phyloP scores from a whole-genome alignment of 495 filamentous ascomycete species.

The Astrothelium subdiscretum region DNA sequence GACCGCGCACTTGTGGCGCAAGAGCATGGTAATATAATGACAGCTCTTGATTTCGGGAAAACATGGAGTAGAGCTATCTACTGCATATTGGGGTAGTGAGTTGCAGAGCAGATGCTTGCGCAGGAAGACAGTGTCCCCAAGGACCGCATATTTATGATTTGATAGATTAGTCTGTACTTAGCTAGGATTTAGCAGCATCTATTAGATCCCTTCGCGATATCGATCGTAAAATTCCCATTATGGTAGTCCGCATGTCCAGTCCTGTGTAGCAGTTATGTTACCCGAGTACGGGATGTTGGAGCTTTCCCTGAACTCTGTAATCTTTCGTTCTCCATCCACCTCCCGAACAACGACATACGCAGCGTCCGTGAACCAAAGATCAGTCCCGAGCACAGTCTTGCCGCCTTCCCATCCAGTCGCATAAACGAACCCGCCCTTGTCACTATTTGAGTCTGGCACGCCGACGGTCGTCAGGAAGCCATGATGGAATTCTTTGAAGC shows the following conservation, averaged over 20 bases:
- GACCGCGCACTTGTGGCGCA: too few species aligned
- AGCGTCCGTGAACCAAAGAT: slow-evolving; percentile 14
- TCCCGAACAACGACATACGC: slow-evolving; percentile 12
- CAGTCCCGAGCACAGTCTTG: not conserved
- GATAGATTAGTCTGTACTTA: too few species aligned
- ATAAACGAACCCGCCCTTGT: slow-evolving; percentile 13
- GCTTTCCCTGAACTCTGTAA: slow-evolving; percentile 15
- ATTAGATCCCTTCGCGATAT: too few species aligned
- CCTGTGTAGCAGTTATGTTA: not conserved
- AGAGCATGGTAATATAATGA: too few species aligned
- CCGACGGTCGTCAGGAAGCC: slow-evolving; percentile 10
- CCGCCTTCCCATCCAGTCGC: slow-evolving; percentile 16
- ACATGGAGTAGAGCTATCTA: too few species aligned
- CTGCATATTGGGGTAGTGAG: too few species aligned
- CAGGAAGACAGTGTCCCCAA: too few species aligned
- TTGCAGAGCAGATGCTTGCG: too few species aligned
- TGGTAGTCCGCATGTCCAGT: not conserved
- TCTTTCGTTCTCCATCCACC: slow-evolving; percentile 7
- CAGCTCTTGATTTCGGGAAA: too few species aligned
- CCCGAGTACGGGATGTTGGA: slow-evolving; percentile 9
- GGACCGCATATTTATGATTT: too few species aligned
- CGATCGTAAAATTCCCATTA: too few species aligned
- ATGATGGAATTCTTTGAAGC: slow-evolving; percentile 11
- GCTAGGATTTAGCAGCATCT: too few species aligned
- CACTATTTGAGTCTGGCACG: slow-evolving; percentile 11